These are phyloP conservation scores for Allium sativum DNA, from an alignment of 106 monocot species.

Conservation along the genomic window DNA sequence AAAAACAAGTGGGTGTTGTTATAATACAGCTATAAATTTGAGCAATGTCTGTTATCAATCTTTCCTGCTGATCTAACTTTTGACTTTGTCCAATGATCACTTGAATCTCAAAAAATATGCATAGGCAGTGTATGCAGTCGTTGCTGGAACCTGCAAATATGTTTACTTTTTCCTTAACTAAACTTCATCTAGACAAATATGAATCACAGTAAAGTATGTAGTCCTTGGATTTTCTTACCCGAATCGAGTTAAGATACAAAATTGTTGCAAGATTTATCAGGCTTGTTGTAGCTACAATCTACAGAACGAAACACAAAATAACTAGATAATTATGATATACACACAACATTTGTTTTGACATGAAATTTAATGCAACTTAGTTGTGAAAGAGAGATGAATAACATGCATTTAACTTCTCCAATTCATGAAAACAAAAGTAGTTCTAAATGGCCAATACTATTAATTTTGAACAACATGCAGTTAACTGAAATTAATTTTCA, in stretches of 20 bases:
- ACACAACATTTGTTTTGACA: too few relatives aligned
- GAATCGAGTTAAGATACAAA: constrained; percentile 67
- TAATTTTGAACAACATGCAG: too few relatives aligned
- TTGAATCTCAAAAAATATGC: constrained; percentile 77
- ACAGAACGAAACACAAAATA: constrained; percentile 11
- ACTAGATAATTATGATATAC: too few relatives aligned
- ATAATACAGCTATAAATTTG: constrained; percentile 9
- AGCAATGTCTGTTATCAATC: constrained; percentile 82
- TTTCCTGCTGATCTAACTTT: constrained; percentile 72
- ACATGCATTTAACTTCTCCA: too few relatives aligned
- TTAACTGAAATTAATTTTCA: too few relatives aligned
- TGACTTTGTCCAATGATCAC: constrained; percentile 71
- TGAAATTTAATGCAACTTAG: too few relatives aligned
- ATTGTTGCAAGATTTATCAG: constrained; percentile 87
- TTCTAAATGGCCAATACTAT: too few relatives aligned
- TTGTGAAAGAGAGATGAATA: too few relatives aligned
- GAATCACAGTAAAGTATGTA: background rate
- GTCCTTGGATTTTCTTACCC: constrained; percentile 32
- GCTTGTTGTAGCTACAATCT: constrained; percentile 80
- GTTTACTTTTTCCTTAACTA: background rate
- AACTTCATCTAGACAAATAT: background rate
- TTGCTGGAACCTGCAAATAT: constrained; percentile 49
- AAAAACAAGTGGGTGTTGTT: background rate
- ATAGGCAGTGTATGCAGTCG: constrained; percentile 45
- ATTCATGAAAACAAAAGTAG: too few relatives aligned